Evolutionary conservation across 2,329 filamentous ascomycete species (phyloP).

Genomic region (Rhexocercosporidium sp.): DNA sequence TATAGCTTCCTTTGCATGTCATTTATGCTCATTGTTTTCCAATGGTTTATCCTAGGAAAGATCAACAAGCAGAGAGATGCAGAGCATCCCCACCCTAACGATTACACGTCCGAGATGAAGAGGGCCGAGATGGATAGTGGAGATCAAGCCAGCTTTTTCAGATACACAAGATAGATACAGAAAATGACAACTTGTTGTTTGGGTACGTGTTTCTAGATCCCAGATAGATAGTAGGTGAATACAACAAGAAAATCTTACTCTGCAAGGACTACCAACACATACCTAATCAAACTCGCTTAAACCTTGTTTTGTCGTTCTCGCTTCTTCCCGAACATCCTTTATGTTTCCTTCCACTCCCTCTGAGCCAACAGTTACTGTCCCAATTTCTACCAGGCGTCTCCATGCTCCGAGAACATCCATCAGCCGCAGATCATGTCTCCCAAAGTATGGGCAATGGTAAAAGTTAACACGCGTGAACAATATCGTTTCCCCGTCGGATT

Average conservation of each 20-base stretch:
- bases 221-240: background rate
- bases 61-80: conserved; percentile 19
- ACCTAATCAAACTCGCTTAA: background rate
- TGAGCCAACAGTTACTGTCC: background rate
- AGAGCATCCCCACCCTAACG: conserved; percentile 9
- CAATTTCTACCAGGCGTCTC: background rate
- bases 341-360: background rate
- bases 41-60: conserved; percentile 1
- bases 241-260: background rate
- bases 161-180: conserved; percentile 14
- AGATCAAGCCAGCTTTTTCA: conserved; percentile 19
- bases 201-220: no score
- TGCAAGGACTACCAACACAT: background rate
- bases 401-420: no score
- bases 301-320: background rate
- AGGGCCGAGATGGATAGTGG: conserved; percentile 17
- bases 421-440: no score
- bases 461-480: no score
- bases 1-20: conserved; percentile 15
- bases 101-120: conserved; percentile 15
- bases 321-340: background rate
- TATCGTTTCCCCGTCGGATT: no score
- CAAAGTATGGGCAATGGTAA: no score
- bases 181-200: background rate
- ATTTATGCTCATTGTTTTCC: conserved; percentile 5